phyloP scores from a whole-genome alignment of 2,329 filamentous ascomycete species.

The Monilinia polystroma region DNA sequence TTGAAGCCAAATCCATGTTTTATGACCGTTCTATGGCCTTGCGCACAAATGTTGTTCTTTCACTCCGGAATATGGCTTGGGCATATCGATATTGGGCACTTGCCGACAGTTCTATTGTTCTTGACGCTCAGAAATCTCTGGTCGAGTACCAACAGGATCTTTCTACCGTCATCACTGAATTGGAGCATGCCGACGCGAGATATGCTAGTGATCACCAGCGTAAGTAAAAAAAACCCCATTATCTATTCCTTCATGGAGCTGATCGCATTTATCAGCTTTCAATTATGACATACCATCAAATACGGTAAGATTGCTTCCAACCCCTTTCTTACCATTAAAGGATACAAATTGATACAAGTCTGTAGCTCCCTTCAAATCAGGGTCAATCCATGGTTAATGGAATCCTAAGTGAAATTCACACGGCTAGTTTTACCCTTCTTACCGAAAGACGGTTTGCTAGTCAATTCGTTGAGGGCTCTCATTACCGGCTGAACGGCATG shows the following conservation, averaged over 20 bases:
- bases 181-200: slow-evolving; percentile 13
- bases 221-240: background rate
- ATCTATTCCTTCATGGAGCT: background rate
- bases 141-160: slow-evolving; percentile 14
- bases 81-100: slow-evolving; percentile 18
- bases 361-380: slow-evolving; percentile 13
- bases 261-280: background rate
- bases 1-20: slow-evolving; percentile 13
- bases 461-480: slow-evolving; percentile 18
- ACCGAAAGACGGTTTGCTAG: slow-evolving; percentile 9
- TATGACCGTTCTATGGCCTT: slow-evolving; percentile 19
- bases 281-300: slow-evolving; percentile 10
- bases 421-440: slow-evolving; percentile 17
- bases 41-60: slow-evolving; percentile 9
- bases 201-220: slow-evolving; percentile 12
- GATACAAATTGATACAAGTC: background rate
- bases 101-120: background rate
- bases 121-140: slow-evolving; percentile 6
- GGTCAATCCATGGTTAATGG: slow-evolving; percentile 10
- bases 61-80: slow-evolving; percentile 7
- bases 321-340: background rate
- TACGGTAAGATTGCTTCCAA: background rate
- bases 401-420: background rate
- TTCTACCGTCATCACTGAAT: slow-evolving; percentile 3
- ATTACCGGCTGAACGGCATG: slow-evolving; percentile 17